Evolutionary conservation across 805 yeast genomes (phyloP).

Genomic region (Tetrapisispora nanseiensis): DNA sequence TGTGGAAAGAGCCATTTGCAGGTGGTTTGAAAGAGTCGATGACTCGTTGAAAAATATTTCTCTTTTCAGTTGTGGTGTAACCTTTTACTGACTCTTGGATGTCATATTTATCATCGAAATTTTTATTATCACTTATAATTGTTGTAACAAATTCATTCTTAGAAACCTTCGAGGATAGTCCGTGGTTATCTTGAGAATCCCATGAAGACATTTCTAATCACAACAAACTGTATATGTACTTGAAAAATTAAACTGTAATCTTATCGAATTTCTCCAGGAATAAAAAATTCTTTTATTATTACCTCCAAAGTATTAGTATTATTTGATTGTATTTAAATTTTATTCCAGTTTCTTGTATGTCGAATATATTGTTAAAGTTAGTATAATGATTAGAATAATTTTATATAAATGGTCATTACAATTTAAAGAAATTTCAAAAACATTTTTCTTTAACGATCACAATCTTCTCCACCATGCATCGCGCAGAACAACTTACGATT

Average conservation of each 20-base stretch:
- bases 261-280: no score
- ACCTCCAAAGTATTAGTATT: no score
- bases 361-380: no score
- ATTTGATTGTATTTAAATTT: no score
- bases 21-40: conserved; percentile 15
- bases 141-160: conserved; percentile 2
- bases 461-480: no score
- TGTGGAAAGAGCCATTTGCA: conserved; percentile 12
- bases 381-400: no score
- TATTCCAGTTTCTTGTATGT: no score
- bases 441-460: no score
- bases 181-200: neutral
- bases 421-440: no score
- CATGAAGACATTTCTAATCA: conserved; percentile 1
- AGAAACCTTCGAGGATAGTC: neutral
- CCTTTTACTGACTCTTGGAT: neutral
- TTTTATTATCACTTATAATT: conserved; percentile 4
- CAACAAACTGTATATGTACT: neutral
- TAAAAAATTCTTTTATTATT: no score
- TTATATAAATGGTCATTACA: no score
- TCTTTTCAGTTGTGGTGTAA: neutral
- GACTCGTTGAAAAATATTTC: conserved; percentile 6
- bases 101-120: conserved; percentile 4
- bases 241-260: neutral
- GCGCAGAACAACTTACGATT: no score